Base-by-base conservation (phyloP, 306 rosid species). In the Echinosophora koreensis region DNA sequence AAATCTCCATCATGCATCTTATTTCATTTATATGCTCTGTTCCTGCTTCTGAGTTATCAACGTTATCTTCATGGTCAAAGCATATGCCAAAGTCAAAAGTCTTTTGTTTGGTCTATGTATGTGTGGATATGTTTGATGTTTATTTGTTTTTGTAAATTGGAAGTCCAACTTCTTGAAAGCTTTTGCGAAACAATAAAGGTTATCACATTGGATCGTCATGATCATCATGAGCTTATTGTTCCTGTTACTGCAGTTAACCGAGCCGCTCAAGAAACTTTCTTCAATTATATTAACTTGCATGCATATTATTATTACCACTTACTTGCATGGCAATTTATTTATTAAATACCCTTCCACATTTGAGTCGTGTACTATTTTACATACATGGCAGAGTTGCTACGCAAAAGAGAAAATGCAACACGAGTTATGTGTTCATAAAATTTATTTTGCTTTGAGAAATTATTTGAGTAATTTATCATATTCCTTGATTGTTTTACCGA, bases 91-190 rank as follows among this genome's bases (percentile, higher is more conserved):
- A 44, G 30, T 44, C 56, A 44, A 42, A 76, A 67, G n/a, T n/a
- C n/a, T n/a, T n/a, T n/a, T n/a, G n/a, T 18, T 35, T 28, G 22
- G 67, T 47, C 15, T 17, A 17, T 7, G 5, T 62, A 5, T n/a
- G 65, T 61, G 65, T 70, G 56, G 56, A n/a, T 65, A 38, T 71
- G 55, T 64, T 64, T 56, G 74, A 47, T 66, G 49, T 37, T 67
- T 22, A 55, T 13, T 47, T 47, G 16, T 3, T 27, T 32, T 66
- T 44, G 17, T 79, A 50, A 47, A 4, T 38, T 62, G 8, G 13
- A 12, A 27, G 42, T 61, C 57, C 59, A 6, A 34, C 27, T 50
- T 0, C 42, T 47, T 27, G 17, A 41, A 54, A 56, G 15, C 7
- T 38, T 63, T 55, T 51, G 30, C 28, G 52, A 42, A 66, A 58